These are phyloP conservation scores for Penicillium frequentans DNA, from an alignment of 2,329 filamentous ascomycete genomes.

Conservation along the genomic window DNA sequence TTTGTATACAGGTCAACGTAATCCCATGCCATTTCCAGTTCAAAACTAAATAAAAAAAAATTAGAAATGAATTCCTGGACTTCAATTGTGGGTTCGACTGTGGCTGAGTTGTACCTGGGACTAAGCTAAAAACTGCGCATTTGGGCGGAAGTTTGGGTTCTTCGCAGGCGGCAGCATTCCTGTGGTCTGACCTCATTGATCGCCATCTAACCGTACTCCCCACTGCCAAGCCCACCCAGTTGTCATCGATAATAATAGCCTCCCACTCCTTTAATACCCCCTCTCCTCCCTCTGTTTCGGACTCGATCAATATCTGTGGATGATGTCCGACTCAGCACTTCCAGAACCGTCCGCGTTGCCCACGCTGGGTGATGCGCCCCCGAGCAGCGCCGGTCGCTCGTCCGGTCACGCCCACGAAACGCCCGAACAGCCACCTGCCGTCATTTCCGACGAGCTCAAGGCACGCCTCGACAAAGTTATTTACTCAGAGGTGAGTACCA, in stretches of 20 bases:
- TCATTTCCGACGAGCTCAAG: conserved; percentile 36
- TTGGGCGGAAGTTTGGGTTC: neutral
- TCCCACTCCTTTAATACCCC: neutral
- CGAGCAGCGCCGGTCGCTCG: conserved; percentile 31
- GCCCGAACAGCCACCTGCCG: conserved; percentile 23
- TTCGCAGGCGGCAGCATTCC: conserved; percentile 13
- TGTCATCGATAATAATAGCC: conserved; percentile 20
- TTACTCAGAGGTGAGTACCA: conserved; percentile 46
- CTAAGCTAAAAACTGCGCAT: neutral
- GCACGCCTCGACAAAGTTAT: conserved; percentile 46
- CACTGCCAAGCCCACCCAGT: conserved; percentile 16
- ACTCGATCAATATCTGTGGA: neutral
- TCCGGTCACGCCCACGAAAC: conserved; percentile 19
- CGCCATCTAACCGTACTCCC: conserved; percentile 9
- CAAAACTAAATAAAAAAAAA: neutral
- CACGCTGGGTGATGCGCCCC: conserved; percentile 29
- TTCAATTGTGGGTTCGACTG: neutral
- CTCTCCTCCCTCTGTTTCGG: neutral
- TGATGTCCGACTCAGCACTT: conserved; percentile 32
- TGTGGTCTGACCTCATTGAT: conserved; percentile 19
- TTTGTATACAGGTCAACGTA: neutral
- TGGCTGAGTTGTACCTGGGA: conserved; percentile 7
- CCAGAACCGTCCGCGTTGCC: conserved; percentile 26
- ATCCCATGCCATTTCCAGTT: no score
- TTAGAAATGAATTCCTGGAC: neutral